Conservation (phyloP, 164 flowering plant genomes). For the Stephania japonica region DNA sequence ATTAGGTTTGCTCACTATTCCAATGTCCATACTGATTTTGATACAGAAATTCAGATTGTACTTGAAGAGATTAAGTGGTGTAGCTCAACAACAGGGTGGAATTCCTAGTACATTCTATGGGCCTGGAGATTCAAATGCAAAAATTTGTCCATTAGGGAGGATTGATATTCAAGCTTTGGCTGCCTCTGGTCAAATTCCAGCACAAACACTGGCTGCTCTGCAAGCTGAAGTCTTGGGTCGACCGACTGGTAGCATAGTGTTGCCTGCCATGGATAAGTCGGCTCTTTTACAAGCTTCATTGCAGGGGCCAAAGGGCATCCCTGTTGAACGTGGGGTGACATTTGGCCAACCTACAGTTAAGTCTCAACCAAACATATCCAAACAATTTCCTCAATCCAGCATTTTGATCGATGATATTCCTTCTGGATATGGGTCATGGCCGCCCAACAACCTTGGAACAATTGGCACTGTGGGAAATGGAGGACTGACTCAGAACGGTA, state of each 20-base stretch:
- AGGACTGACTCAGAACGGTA: conserved; percentile 34
- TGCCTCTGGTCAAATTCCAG: conserved; percentile 73
- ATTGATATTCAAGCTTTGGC: conserved; percentile 69
- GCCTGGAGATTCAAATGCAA: conserved; percentile 38
- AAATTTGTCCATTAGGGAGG: conserved; percentile 47
- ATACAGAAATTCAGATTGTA: conserved; percentile 80
- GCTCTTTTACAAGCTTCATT: conserved; percentile 47
- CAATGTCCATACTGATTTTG: neutral
- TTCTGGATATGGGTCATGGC: conserved; percentile 46
- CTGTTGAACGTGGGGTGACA: conserved; percentile 44
- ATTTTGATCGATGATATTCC: conserved; percentile 37
- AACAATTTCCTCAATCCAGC: conserved; percentile 36
- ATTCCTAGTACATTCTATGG: conserved; percentile 46
- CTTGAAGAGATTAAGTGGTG: conserved; percentile 69
- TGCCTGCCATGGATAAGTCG: conserved; percentile 44
- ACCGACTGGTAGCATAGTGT: conserved; percentile 39
- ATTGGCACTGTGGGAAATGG: conserved; percentile 27
- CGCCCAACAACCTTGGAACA: conserved; percentile 33
- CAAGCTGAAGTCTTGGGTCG: conserved; percentile 70
- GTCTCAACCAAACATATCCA: conserved; percentile 41
- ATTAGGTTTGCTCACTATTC: conserved; percentile 1
- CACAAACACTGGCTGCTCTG: conserved; percentile 64
- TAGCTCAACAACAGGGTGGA: conserved; percentile 55
- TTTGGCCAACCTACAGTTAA: conserved; percentile 53
- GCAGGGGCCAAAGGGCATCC: conserved; percentile 40